These are phyloP conservation scores for Vigna nakashimae DNA, from an alignment of 306 rosid genomes.

Conservation along the genomic window DNA sequence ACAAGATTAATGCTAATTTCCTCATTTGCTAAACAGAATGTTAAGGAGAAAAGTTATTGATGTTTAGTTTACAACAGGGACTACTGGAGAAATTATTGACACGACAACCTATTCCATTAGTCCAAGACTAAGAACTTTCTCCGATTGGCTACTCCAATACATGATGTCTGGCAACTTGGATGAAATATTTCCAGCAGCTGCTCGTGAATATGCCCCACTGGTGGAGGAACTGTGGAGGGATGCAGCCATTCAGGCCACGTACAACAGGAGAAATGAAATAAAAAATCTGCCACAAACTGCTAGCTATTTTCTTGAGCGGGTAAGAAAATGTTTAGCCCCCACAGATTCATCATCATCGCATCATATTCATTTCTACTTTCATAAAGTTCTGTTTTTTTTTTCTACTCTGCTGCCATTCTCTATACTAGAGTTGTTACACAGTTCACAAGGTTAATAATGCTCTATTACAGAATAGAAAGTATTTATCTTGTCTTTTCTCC, in stretches of 20 bases:
- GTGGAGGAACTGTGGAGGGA: slow-evolving; percentile 80
- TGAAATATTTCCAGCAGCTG: slow-evolving; percentile 64
- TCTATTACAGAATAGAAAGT: not conserved
- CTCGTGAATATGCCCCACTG: slow-evolving; percentile 58
- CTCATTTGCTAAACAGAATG: not conserved
- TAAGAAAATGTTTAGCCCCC: slow-evolving; percentile 45
- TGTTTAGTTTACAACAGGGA: slow-evolving; percentile 49
- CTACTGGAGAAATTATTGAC: slow-evolving; percentile 40
- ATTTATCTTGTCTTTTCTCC: not conserved
- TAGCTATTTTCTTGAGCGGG: slow-evolving; percentile 72
- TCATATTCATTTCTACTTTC: not conserved
- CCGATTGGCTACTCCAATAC: slow-evolving; percentile 71
- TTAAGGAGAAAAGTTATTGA: slow-evolving; percentile 13
- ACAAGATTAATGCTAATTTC: not conserved
- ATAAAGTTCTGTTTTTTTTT: not conserved
- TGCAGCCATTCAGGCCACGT: slow-evolving; percentile 78
- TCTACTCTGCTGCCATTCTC: not conserved
- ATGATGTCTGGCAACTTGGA: slow-evolving; percentile 62
- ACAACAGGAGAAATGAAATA: slow-evolving; percentile 69
- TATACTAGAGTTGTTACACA: not conserved
- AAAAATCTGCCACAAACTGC: slow-evolving; percentile 75
- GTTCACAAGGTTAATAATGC: not conserved
- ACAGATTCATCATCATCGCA: slow-evolving; percentile 20
- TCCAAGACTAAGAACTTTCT: slow-evolving; percentile 59
- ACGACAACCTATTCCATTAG: slow-evolving; percentile 60